Base-by-base conservation (phyloP, 1,284 basidiomycete genomes). In the Ceratobasidium sp. region DNA sequence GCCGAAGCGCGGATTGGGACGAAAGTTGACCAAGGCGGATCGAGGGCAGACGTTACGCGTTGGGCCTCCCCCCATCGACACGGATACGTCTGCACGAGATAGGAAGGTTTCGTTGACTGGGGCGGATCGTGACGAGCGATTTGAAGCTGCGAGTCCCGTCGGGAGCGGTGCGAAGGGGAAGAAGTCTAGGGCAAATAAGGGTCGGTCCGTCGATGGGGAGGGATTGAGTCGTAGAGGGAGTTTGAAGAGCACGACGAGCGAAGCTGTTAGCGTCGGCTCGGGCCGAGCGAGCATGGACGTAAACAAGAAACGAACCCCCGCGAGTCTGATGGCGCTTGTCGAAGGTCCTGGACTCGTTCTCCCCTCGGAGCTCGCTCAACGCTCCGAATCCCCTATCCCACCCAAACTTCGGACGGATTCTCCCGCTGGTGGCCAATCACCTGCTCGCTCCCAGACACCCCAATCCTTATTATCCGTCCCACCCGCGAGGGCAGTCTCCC, bases 161-260 rank as follows among this genome's bases (percentile, higher is more conserved):
- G 59, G 48, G 44, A 44, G 60, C 29, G 41, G 48, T 9, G 53
- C 41, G 44, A 41, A 36, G 19, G 33, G 33, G 31, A 65, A 63
- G 29, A 54, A 56, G 41, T 24, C 59, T 48, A 69, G 57, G 22
- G 48, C 50, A 4, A 45, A 41, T 24, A 72, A 72, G 22, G 24
- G 45, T 7, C 50, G 51, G 24, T 69, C 65, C n/a, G 74, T 66
- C 24, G 73, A 66, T 27, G 73, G 62, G 6, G 65, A 53, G 17
- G 73, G 73, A 41, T 27, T 75, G 33, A 64, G 65, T 31, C 67
- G 75, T 27, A 75, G 45, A 31, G 75, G 74, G 14, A 75, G 57
- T 33, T 50, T 62, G 65, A 67, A 60, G 56, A 75, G 74, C 45
- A 65, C 41, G 29, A 71, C 60, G 31, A 75, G 74, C 66, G 67